phyloP scores from a whole-genome alignment of 768 basidiomycete species.

The Kwoniella newhampshirensis region DNA sequence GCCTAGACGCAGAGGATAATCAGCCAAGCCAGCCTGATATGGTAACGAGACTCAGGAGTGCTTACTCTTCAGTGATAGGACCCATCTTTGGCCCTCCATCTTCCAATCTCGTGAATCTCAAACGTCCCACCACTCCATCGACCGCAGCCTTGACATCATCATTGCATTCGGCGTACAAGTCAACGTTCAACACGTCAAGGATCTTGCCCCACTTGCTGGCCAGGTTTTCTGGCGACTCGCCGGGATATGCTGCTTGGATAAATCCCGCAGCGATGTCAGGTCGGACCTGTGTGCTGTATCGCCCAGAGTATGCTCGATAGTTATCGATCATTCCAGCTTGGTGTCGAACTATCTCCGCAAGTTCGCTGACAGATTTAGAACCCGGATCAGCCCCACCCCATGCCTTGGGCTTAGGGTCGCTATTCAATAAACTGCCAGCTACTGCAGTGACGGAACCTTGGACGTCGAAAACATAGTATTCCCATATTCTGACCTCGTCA shows the following conservation, averaged over 20 bases:
- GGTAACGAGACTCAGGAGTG: background rate
- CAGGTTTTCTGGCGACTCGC: conserved; percentile 59
- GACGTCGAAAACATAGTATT: conserved; percentile 87
- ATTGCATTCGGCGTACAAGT: conserved; percentile 82
- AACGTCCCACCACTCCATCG: conserved; percentile 69
- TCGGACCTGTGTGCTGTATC: conserved; percentile 69
- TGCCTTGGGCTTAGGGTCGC: conserved; percentile 33
- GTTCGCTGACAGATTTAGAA: conserved; percentile 64
- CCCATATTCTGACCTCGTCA: conserved; percentile 75
- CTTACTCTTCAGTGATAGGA: conserved; percentile 69
- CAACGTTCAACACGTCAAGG: conserved; percentile 82
- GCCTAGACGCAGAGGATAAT: conserved; percentile 55
- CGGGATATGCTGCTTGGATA: conserved; percentile 64
- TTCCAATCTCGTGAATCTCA: conserved; percentile 79
- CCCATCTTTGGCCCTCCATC: conserved; percentile 79
- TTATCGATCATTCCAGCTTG: conserved; percentile 61
- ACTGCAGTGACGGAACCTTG: conserved; percentile 62
- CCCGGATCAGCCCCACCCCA: conserved; percentile 67
- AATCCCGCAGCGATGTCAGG: conserved; percentile 70
- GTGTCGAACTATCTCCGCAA: conserved; percentile 64
- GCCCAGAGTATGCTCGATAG: conserved; percentile 60
- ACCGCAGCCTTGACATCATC: conserved; percentile 74
- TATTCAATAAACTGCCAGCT: conserved; percentile 55
- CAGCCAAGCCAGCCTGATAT: background rate
- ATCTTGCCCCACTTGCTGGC: conserved; percentile 72